Base-by-base conservation (phyloP, 768 basidiomycete genomes). In the Suillus americanus region DNA sequence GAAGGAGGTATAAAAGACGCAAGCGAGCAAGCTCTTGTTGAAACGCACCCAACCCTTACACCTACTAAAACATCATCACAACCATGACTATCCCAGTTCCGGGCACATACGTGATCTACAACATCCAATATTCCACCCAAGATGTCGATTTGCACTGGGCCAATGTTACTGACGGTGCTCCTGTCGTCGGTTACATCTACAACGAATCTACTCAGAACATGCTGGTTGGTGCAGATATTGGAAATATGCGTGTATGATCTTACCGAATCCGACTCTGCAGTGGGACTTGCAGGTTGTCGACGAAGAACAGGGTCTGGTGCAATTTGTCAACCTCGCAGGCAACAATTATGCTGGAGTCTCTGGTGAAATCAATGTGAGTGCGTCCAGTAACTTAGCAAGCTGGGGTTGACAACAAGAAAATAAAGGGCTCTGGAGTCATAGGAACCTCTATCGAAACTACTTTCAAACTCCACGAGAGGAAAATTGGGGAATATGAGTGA, bases 51-150 rank as follows among this genome's bases (percentile, higher is more conserved):
- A 53, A 53, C 28, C 28, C 16, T 53, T 10, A 30, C 51, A 20
- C 28, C 51, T 30, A 53, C 51, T 30, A 30, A 30, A 53, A 18
- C 4, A 20, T 53, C 28, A 53, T 53, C 16, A 30, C 50, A 28
- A 51, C 18, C 51, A 53, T 53, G 51, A 53, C 51, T 20, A 53
- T 53, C 28, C 51, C 51, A 53, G 51, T 30, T 30, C 51, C 51
- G 18, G 51, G 51, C 28, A 53, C 28, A 20, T 53, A 53, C 51
- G 28, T 53, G 28, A 53, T 53, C 51, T 53, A 53, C 51, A 53
- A 53, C 28, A 53, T 53, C 51, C 51, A 53, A 53, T 30, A 53
- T 5, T 53, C 51, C 28, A 30, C 16, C 51, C 28, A 18, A 53
- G 51, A 53, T 30, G 51, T 30, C 51, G 51, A 53, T 53, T 30